Conservation (phyloP, 1,284 basidiomycete species). For the Phenoliferia sp. region DNA sequence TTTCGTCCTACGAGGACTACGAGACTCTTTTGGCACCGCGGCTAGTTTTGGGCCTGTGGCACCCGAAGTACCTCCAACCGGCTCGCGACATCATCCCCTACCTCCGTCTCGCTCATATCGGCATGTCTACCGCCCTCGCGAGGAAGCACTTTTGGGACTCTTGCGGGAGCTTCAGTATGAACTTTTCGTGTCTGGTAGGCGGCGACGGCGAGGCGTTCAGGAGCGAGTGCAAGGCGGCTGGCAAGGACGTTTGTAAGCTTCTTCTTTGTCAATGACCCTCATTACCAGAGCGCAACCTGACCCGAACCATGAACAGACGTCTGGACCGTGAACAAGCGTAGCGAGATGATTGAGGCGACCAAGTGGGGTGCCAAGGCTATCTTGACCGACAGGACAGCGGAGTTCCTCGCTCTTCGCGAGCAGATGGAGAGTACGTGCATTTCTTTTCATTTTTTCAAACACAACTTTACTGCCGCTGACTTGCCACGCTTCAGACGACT, state of each 20-base stretch:
- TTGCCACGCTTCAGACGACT: conserved; percentile 5
- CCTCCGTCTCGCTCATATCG: conserved; percentile 81
- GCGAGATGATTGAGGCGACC: conserved; percentile 92
- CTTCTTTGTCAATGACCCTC: not conserved
- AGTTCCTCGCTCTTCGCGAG: conserved; percentile 67
- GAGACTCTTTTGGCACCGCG: conserved; percentile 77
- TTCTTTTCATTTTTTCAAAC: not conserved
- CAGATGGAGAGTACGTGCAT: conserved; percentile 56
- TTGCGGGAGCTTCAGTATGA: conserved; percentile 83
- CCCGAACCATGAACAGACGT: conserved; percentile 52
- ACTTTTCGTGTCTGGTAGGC: conserved; percentile 69
- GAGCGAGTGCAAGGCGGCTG: conserved; percentile 66
- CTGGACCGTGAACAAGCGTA: conserved; percentile 91
- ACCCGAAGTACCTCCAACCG: conserved; percentile 58
- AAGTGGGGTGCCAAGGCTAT: conserved; percentile 87
- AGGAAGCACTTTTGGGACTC: conserved; percentile 85
- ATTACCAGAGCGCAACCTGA: not conserved
- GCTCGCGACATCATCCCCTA: conserved; percentile 74
- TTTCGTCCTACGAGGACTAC: conserved; percentile 69
- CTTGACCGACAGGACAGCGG: conserved; percentile 76
- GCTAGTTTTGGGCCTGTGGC: conserved; percentile 49
- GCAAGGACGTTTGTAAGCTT: conserved; percentile 56
- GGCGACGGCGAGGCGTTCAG: conserved; percentile 66
- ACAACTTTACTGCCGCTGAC: not conserved
- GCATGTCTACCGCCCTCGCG: conserved; percentile 58